These are phyloP conservation scores for Hypoxylon lenormandii DNA, from an alignment of 495 filamentous ascomycete genomes.

Conservation along the genomic window DNA sequence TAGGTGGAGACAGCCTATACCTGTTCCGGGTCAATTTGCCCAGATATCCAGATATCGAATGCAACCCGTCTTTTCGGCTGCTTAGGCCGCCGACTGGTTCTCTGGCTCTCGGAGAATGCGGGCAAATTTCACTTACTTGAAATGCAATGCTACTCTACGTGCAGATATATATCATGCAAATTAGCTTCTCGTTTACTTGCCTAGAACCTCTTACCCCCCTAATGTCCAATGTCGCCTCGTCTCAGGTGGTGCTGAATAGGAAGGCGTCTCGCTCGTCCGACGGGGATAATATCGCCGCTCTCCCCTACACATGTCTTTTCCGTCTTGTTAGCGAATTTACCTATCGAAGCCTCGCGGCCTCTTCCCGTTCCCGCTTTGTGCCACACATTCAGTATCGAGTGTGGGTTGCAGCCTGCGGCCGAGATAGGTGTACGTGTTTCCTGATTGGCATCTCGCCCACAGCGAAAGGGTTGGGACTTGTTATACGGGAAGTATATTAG, in stretches of 20 bases:
- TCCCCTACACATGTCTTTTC: background rate
- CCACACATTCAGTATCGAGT: constrained; percentile 38
- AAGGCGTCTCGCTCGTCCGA: constrained; percentile 43
- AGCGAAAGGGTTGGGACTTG: constrained; percentile 16
- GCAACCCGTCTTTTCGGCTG: constrained; percentile 18
- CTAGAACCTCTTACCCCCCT: background rate
- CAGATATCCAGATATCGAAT: constrained; percentile 8
- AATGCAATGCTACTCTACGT: constrained; percentile 23
- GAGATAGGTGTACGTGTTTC: constrained; percentile 2
- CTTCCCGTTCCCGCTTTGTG: constrained; percentile 29
- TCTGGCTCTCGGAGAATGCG: constrained; percentile 17
- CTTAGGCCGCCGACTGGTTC: constrained; percentile 8
- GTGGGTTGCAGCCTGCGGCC: constrained; percentile 41
- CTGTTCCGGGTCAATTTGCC: constrained; percentile 39
- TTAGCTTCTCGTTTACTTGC: constrained; percentile 24
- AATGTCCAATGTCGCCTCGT: constrained; percentile 30
- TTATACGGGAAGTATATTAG: constrained; percentile 11
- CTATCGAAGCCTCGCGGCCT: constrained; percentile 15
- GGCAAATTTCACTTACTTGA: constrained; percentile 34
- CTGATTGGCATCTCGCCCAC: constrained; percentile 35
- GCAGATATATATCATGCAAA: constrained; percentile 6
- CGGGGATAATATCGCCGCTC: constrained; percentile 11
- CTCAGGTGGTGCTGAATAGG: constrained; percentile 44
- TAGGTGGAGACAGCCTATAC: constrained; percentile 22
- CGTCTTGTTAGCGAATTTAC: constrained; percentile 2